These are phyloP conservation scores for Bretschneidera sinensis DNA, from an alignment of 345 rosid genomes.

Conservation along the genomic window DNA sequence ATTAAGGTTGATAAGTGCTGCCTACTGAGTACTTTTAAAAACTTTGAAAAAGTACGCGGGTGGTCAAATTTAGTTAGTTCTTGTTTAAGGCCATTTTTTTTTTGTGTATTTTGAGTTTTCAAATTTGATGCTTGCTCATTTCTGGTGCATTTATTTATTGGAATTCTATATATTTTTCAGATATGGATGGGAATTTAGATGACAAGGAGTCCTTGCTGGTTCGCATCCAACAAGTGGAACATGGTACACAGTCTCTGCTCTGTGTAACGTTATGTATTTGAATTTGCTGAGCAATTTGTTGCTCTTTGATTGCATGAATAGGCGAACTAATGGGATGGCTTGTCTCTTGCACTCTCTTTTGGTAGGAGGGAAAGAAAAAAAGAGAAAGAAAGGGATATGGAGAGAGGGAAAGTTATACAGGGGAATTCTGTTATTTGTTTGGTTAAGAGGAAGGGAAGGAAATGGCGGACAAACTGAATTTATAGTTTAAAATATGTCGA, in stretches of 20 bases:
- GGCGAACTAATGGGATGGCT: too few relatives aligned
- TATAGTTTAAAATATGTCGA: neutral
- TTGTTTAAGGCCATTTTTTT: too few relatives aligned
- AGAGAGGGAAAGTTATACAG: too few relatives aligned
- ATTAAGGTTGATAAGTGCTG: neutral
- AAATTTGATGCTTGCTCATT: too few relatives aligned
- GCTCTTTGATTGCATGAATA: neutral
- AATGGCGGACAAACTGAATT: neutral
- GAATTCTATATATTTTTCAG: conserved; percentile 1
- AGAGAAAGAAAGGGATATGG: too few relatives aligned
- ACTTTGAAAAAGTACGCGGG: too few relatives aligned
- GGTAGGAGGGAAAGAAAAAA: too few relatives aligned
- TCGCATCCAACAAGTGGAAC: conserved; percentile 76
- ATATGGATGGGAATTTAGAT: conserved; percentile 49
- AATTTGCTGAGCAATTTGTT: neutral
- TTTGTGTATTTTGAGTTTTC: too few relatives aligned
- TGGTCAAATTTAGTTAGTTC: too few relatives aligned
- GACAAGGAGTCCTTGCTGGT: conserved; percentile 43
- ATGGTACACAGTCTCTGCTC: conserved; percentile 35
- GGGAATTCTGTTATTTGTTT: neutral
- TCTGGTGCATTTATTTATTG: too few relatives aligned
- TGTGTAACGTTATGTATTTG: neutral
- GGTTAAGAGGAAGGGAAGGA: neutral
- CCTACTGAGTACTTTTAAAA: too few relatives aligned
- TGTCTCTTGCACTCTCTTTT: too few relatives aligned